Evolutionary conservation across 805 yeast genomes (phyloP), one percentile per base, ranked within the genome.

Genomic region (Kodamaea laetipori): DNA sequence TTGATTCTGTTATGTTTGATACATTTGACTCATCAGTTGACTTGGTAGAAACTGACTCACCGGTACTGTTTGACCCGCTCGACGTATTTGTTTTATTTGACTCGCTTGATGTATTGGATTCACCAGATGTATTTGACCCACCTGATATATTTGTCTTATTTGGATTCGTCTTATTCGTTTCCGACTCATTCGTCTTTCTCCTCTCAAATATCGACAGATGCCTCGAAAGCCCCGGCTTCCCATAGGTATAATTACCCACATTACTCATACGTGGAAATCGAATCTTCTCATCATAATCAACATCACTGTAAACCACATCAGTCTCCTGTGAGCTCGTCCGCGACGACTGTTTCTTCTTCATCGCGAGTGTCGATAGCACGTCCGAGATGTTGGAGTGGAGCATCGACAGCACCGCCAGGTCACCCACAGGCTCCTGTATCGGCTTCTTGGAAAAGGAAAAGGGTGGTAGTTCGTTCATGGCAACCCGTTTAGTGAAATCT

Each of bases 181-280:
- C n/a, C n/a, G n/a, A n/a, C n/a, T 30, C 19, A 30, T 30, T 30
- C 5, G 15, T 17, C 6, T 13, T 12, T 11, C 11, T 24, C 23
- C 13, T 30, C 11, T 24, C 17, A 23, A 23, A 30, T 18, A 36
- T 30, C 26, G 39, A 26, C 18, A 39, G 17, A 28, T 36, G 13
- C 26, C 44, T 18, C 12, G 39, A 33, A 11, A 37, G 30, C 37
- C 43, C 39, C 11, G 37, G 37, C 26, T 44, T 27, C 26, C 23
- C 39, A 30, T 56, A 58, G 1, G 63, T 62, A 43, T 61, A 62
- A 39, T 55, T 58, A 34, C 54, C 57, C 41, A 56, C 53, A 49
- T 50, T 66, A n/a, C 71, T 65, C 77, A 76, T 73, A 39, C 80
- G 56, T 8, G 82, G 82, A 26, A 80, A 80, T 45, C 82, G 57